A percentile compares a stretch with the other conserved stretches of the same genome.
Conservation (phyloP, 2,329 filamentous ascomycete species). For the Tolypocladium paradoxum region DNA sequence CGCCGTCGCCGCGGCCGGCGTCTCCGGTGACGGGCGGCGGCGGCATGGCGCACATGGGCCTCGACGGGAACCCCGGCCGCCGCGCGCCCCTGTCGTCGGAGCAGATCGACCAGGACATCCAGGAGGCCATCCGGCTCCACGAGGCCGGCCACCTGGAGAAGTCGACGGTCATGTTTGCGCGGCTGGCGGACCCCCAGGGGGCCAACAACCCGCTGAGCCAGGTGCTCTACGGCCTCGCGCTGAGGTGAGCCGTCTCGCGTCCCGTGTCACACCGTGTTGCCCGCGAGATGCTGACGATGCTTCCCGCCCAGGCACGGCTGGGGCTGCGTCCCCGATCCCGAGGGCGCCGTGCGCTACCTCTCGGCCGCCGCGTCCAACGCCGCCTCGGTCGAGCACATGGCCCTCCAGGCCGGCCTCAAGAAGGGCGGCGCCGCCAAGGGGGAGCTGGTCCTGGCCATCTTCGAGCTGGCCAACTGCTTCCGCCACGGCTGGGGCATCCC, state of each 20-base stretch:
- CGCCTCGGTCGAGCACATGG: constrained; percentile 74
- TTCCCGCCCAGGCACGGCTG: constrained; percentile 64
- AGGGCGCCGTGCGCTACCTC: constrained; percentile 70
- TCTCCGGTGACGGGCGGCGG: neutral
- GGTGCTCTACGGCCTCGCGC: constrained; percentile 85
- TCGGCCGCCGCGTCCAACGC: constrained; percentile 84
- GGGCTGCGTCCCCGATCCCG: constrained; percentile 68
- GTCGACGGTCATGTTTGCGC: constrained; percentile 78
- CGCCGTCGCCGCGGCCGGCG: constrained; percentile 21
- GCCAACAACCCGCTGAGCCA: constrained; percentile 90
- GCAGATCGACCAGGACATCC: constrained; percentile 61
- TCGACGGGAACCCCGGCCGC: constrained; percentile 7
- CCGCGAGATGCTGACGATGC: constrained; percentile 2
- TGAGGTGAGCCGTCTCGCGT: constrained; percentile 47
- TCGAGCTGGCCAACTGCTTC: constrained; percentile 88
- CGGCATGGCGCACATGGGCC: constrained; percentile 17
- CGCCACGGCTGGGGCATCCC: constrained; percentile 88
- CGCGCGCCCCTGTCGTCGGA: constrained; percentile 32
- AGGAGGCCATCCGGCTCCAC: constrained; percentile 90
- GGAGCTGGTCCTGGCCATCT: constrained; percentile 91
- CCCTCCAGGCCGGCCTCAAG: constrained; percentile 76
- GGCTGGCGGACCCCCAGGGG: constrained; percentile 70
- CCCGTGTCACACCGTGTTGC: constrained; percentile 10
- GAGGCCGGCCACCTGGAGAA: constrained; percentile 68
- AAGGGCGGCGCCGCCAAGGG: constrained; percentile 93